Evolutionary conservation across 1,284 basidiomycete species (phyloP).

Genomic region (Farysia itapuensis): DNA sequence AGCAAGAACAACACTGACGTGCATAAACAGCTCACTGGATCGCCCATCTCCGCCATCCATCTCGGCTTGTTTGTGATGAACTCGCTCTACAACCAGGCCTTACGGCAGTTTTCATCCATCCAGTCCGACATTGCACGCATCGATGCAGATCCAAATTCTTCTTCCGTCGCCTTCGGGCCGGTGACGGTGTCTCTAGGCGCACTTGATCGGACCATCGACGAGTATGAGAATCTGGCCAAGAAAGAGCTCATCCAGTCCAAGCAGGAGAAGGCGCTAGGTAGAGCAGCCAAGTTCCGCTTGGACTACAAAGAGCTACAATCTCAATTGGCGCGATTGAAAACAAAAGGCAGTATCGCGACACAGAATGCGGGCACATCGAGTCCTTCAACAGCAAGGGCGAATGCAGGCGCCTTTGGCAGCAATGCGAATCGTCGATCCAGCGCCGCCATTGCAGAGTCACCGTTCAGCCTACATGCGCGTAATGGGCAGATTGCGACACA

Average conservation of each 20-base stretch:
- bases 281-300: slow-evolving; percentile 51
- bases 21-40: too few relatives aligned
- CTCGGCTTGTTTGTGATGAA: too few relatives aligned
- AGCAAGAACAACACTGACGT: too few relatives aligned
- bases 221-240: slow-evolving; percentile 57
- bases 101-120: slow-evolving; percentile 55
- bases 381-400: slow-evolving; percentile 1
- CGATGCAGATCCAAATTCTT: slow-evolving; percentile 21
- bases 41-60: too few relatives aligned
- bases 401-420: slow-evolving; percentile 6
- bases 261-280: slow-evolving; percentile 53
- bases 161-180: slow-evolving; percentile 33
- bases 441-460: slow-evolving; percentile 41
- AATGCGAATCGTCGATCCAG: slow-evolving; percentile 6
- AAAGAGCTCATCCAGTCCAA: slow-evolving; percentile 55
- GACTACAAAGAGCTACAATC: slow-evolving; percentile 46
- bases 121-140: slow-evolving; percentile 51
- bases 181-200: slow-evolving; percentile 49
- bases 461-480: slow-evolving; percentile 43
- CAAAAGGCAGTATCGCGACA: slow-evolving; percentile 11
- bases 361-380: not conserved
- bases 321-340: slow-evolving; percentile 37
- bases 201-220: slow-evolving; percentile 54
- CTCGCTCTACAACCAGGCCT: slow-evolving; percentile 57
- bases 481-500: not conserved